Percentiles rank a stretch among this genome's conserved stretches.
Evolutionary conservation across 1,284 basidiomycete species (phyloP).

Genomic region (Sporisorium iseilematis-ciliati): DNA sequence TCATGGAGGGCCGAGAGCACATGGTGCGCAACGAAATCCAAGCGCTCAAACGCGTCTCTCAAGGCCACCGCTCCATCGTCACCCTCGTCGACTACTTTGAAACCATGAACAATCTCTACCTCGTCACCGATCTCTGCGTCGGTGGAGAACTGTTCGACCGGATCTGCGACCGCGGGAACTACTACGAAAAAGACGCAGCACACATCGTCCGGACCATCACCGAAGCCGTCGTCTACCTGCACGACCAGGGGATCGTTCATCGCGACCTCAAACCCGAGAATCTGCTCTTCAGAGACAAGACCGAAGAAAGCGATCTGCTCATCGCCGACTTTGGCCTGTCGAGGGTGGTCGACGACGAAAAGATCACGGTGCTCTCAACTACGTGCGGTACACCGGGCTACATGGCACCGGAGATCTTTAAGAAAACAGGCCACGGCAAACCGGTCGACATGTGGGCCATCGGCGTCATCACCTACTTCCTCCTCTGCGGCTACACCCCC

Average conservation of each 20-base stretch:
- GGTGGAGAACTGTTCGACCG: slow-evolving; percentile 98
- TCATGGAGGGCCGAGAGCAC: slow-evolving; percentile 79
- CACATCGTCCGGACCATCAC: slow-evolving; percentile 88
- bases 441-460: slow-evolving; percentile 85
- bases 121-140: slow-evolving; percentile 95
- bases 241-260: slow-evolving; percentile 94
- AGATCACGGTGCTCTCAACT: slow-evolving; percentile 88
- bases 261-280: slow-evolving; percentile 98
- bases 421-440: slow-evolving; percentile 89
- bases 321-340: slow-evolving; percentile 95
- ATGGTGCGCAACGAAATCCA: slow-evolving; percentile 94
- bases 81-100: slow-evolving; percentile 95
- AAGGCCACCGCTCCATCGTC: slow-evolving; percentile 80
- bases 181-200: slow-evolving; percentile 96
- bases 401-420: slow-evolving; percentile 99
- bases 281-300: slow-evolving; percentile 88
- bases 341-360: slow-evolving; percentile 88
- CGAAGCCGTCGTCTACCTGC: slow-evolving; percentile 89
- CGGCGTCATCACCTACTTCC: slow-evolving; percentile 69
- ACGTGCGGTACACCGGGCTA: slow-evolving; percentile 94
- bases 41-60: slow-evolving; percentile 93
- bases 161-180: slow-evolving; percentile 96
- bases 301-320: slow-evolving; percentile 93
- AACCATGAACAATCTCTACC: slow-evolving; percentile 86
- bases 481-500: slow-evolving; percentile 68